Conservation (phyloP, 345 rosid species). For the Noccaea bulbosa region DNA sequence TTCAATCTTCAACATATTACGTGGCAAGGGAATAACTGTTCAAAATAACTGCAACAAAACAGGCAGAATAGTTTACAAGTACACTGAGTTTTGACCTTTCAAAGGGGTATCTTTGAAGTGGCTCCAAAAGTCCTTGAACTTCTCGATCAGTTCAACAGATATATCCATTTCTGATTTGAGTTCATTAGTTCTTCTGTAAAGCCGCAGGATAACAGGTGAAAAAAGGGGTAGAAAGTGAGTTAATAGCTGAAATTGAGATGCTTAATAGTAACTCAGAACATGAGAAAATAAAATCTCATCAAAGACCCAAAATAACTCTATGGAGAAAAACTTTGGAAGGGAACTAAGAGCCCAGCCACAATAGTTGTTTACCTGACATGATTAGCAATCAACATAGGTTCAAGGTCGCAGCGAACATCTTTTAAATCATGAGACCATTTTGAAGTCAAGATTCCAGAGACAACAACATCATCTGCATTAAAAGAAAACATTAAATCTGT, state of each 20-base stretch:
- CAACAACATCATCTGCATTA: constrained; percentile 77
- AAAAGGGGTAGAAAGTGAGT: constrained; percentile 16
- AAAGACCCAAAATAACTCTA: constrained; percentile 9
- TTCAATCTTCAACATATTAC: background rate
- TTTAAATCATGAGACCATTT: constrained; percentile 94
- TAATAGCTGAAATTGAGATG: constrained; percentile 3
- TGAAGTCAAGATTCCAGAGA: constrained; percentile 85
- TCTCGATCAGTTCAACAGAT: constrained; percentile 61
- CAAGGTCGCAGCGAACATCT: constrained; percentile 95
- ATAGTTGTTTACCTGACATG: constrained; percentile 65
- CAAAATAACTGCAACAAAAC: background rate
- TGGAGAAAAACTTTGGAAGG: background rate
- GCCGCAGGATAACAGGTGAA: constrained; percentile 16
- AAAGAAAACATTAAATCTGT: background rate
- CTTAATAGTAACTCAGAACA: background rate
- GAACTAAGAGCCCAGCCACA: constrained; percentile 14
- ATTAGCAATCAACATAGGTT: constrained; percentile 82
- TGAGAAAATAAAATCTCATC: background rate
- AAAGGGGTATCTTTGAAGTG: constrained; percentile 70
- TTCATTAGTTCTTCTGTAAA: constrained; percentile 81
- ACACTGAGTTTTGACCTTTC: constrained; percentile 56
- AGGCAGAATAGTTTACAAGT: constrained; percentile 7
- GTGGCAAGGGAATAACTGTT: constrained; percentile 4
- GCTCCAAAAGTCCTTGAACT: constrained; percentile 85
- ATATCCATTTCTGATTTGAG: constrained; percentile 73